phyloP scores from a whole-genome alignment of 139 green algal species.

The Nannochloris sp. region DNA sequence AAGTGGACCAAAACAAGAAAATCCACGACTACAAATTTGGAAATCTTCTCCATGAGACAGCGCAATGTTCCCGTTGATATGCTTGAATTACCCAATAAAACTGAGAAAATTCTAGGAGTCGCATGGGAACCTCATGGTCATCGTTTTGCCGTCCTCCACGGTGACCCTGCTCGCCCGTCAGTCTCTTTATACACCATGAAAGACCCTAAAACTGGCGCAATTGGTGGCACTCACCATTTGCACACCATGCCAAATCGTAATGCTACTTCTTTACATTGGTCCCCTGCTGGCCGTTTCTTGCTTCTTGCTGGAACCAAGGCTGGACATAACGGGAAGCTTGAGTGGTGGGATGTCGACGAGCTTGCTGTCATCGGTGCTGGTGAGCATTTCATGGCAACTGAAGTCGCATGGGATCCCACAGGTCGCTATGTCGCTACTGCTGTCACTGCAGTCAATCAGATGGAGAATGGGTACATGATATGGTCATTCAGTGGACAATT shows the following conservation, averaged over 20 bases:
- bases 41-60: constrained; percentile 80
- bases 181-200: constrained; percentile 94
- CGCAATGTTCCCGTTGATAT: constrained; percentile 42
- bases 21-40: constrained; percentile 87
- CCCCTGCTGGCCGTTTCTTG: constrained; percentile 79
- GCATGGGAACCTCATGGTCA: constrained; percentile 91
- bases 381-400: constrained; percentile 97
- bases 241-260: constrained; percentile 60
- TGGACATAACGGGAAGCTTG: constrained; percentile 84
- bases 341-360: constrained; percentile 95
- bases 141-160: constrained; percentile 88
- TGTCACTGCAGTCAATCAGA: constrained; percentile 82
- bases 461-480: constrained; percentile 93
- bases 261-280: constrained; percentile 84
- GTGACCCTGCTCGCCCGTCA: constrained; percentile 66
- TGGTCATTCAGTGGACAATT: constrained; percentile 88
- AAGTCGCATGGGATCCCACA: constrained; percentile 92
- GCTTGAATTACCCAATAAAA: constrained; percentile 67
- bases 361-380: constrained; percentile 69
- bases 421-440: constrained; percentile 84
- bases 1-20: constrained; percentile 98
- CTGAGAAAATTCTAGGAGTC: constrained; percentile 73
- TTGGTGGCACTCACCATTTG: constrained; percentile 32
- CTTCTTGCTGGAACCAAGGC: constrained; percentile 88
- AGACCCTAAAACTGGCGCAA: constrained; percentile 45